Conservation (phyloP, 208 protist species). For the Endotrypanum monterogeii region DNA sequence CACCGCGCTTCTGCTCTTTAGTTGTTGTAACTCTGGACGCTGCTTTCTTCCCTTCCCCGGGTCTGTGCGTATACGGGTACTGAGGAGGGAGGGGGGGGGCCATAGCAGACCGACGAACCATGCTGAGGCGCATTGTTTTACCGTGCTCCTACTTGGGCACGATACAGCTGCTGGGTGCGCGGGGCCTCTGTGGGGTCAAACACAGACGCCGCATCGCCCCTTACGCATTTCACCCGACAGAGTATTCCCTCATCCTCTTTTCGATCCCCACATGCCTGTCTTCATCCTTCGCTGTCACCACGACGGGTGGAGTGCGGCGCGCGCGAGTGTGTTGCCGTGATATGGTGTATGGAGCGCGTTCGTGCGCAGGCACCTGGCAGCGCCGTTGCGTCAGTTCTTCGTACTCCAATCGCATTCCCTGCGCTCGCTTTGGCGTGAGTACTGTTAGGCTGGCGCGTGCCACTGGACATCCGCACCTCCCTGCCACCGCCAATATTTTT, state of each 20-base stretch:
- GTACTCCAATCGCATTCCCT: constrained; percentile 16
- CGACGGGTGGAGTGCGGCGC: not conserved
- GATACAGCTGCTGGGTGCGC: not conserved
- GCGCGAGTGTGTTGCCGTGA: not conserved
- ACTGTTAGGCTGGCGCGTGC: constrained; percentile 20
- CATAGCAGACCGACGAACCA: not conserved
- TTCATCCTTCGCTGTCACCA: not conserved
- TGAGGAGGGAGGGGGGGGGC: too few relatives aligned
- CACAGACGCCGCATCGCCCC: not conserved
- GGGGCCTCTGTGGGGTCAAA: not conserved
- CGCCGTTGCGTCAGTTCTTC: constrained; percentile 15
- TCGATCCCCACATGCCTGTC: not conserved
- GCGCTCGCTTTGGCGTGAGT: constrained; percentile 22
- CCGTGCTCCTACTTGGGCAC: not conserved
- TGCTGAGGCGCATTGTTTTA: not conserved
- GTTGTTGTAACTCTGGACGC: too few relatives aligned
- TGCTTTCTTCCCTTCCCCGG: not conserved
- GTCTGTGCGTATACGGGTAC: not conserved
- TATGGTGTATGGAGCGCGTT: not conserved
- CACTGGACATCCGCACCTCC: constrained; percentile 23
- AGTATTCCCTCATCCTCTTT: not conserved
- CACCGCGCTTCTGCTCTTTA: too few relatives aligned
- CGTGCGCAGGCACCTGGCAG: not conserved
- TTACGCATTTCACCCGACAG: not conserved
- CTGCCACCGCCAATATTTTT: constrained; percentile 23